phyloP scores from a whole-genome alignment of 2,329 filamentous ascomycete genomes.

The Cordyceps fumosorosea region DNA sequence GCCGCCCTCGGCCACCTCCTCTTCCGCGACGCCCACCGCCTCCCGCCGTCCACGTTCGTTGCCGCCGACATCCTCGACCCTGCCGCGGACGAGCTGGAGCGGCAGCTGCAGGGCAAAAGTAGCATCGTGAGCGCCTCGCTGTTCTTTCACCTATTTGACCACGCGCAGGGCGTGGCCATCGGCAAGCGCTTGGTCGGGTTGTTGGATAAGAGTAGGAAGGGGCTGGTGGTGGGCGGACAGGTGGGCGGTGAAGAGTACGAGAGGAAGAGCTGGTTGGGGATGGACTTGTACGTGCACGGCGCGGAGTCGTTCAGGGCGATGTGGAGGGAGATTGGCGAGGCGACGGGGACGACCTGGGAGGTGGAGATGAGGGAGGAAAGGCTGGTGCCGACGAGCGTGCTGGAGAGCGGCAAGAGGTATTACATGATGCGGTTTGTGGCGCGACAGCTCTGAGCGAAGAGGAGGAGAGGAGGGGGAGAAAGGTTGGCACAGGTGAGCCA shows the following conservation, averaged over 20 bases:
- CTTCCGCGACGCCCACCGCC: conserved; percentile 20
- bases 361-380: neutral
- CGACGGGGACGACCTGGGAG: neutral
- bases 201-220: neutral
- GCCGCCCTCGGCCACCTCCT: conserved; percentile 22
- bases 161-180: neutral
- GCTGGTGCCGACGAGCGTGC: neutral
- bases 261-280: neutral
- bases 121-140: conserved; percentile 1
- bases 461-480: no score
- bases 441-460: neutral
- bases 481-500: no score
- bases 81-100: neutral
- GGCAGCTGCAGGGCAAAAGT: neutral
- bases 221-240: neutral
- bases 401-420: neutral
- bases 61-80: conserved; percentile 17
- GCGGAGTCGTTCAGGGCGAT: neutral
- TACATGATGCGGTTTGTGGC: neutral
- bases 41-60: conserved; percentile 17
- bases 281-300: neutral
- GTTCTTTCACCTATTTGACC: conserved; percentile 12
- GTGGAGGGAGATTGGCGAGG: neutral
- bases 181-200: neutral
- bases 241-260: neutral